Conservation (phyloP, 257 asterid genomes). For the Primulina huaijiensis region DNA sequence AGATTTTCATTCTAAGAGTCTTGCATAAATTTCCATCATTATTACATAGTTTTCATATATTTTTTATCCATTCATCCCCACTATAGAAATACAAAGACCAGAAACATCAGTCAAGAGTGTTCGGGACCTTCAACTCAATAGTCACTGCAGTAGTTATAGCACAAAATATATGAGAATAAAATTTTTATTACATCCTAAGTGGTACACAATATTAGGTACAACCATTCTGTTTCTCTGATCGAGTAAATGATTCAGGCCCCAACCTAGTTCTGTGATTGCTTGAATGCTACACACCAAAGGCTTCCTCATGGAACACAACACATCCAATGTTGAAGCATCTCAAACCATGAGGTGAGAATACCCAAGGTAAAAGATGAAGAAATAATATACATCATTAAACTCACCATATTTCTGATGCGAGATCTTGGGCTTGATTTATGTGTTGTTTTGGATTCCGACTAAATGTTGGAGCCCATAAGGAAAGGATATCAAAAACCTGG, state of each 20-base stretch:
- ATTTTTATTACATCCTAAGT: no score
- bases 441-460: constrained; percentile 52
- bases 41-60: neutral
- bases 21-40: neutral
- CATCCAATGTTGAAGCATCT: neutral
- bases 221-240: no score
- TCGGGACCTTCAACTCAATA: no score
- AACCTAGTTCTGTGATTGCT: no score
- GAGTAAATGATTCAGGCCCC: no score
- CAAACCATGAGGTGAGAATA: constrained; percentile 17
- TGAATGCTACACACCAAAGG: no score
- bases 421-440: constrained; percentile 53
- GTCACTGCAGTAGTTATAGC: no score
- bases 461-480: constrained; percentile 85
- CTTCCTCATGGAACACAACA: neutral
- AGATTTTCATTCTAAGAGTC: neutral
- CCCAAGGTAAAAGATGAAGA: constrained; percentile 20
- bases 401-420: constrained; percentile 66
- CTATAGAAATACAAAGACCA: neutral
- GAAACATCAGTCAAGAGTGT: neutral
- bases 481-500: constrained; percentile 92
- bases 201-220: no score
- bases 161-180: no score
- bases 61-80: neutral
- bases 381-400: constrained; percentile 30